A percentile compares a stretch with the other conserved stretches of the same genome.
These are phyloP conservation scores for Coniochaeta sp. DNA, from an alignment of 2,329 filamentous ascomycete species.

Conservation along the genomic window DNA sequence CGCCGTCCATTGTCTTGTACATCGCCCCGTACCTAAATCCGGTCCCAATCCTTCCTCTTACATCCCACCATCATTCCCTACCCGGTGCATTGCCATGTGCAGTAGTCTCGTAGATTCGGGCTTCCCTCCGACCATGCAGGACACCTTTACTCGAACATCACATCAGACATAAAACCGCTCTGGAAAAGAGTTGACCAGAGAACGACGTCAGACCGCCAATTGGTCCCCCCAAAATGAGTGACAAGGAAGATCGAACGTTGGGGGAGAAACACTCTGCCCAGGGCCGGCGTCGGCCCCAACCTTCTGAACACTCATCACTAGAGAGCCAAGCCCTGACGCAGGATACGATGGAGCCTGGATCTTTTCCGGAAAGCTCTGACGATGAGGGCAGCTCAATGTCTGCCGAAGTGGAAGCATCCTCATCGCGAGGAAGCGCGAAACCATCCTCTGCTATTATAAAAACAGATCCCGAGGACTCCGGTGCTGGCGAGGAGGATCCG, in stretches of 20 bases:
- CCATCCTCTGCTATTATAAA: not conserved
- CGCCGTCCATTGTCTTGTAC: not conserved
- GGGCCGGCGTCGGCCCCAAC: not conserved
- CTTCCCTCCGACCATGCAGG: not conserved
- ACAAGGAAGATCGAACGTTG: not conserved
- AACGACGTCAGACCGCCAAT: not conserved
- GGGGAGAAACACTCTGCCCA: not conserved
- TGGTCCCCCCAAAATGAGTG: not conserved
- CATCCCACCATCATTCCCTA: not conserved
- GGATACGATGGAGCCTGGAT: not conserved
- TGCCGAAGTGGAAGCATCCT: not conserved
- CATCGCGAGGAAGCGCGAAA: not conserved
- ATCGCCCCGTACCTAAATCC: not conserved
- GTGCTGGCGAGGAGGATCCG: conserved; percentile 2
- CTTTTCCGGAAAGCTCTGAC: not conserved
- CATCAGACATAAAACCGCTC: not conserved
- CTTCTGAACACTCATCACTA: not conserved
- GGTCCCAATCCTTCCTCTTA: not conserved
- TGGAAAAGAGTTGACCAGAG: not conserved
- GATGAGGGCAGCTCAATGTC: not conserved
- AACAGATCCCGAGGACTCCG: conserved; percentile 1
- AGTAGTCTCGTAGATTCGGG: not conserved
- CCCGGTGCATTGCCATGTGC: not conserved
- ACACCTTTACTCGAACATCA: not conserved
- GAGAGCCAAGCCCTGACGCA: not conserved